These are phyloP conservation scores for Glycine soja DNA, from an alignment of 306 rosid species.

Conservation along the genomic window DNA sequence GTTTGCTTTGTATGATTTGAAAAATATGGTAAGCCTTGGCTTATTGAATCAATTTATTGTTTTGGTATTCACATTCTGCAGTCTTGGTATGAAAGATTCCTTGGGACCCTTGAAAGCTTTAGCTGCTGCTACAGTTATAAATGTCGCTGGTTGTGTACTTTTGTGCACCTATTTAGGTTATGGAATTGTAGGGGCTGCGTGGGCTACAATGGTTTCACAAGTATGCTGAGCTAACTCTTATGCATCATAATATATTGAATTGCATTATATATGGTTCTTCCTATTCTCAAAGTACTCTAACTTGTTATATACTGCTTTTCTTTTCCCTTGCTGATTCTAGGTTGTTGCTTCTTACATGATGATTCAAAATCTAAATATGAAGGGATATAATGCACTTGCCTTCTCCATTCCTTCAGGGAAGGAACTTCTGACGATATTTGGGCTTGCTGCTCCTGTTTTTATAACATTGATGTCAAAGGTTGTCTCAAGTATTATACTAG, in stretches of 20 bases:
- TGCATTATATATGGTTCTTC: constrained; percentile 17
- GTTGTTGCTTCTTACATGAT: constrained; percentile 90
- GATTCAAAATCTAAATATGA: constrained; percentile 74
- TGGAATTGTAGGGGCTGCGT: constrained; percentile 61
- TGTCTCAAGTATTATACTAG: constrained; percentile 38
- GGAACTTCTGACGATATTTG: constrained; percentile 65
- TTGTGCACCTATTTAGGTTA: constrained; percentile 55
- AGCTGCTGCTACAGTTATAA: constrained; percentile 57
- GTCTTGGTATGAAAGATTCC: constrained; percentile 69
- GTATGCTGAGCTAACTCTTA: constrained; percentile 47
- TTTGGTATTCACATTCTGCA: constrained; percentile 35
- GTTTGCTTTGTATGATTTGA: constrained; percentile 33
- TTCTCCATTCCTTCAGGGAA: constrained; percentile 72
- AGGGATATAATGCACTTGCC: constrained; percentile 77
- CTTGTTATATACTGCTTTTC: constrained; percentile 11
- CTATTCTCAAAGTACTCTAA: constrained; percentile 33
- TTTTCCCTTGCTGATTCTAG: constrained; percentile 52
- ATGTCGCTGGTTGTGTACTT: constrained; percentile 53
- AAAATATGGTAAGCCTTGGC: constrained; percentile 16
- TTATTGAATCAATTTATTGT: neutral
- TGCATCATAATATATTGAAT: constrained; percentile 26
- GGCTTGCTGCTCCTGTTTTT: constrained; percentile 84
- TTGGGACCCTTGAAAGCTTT: constrained; percentile 67
- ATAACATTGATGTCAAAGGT: constrained; percentile 88
- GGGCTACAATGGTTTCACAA: constrained; percentile 63